phyloP scores from a whole-genome alignment of 2,329 filamentous ascomycete genomes.

The Cordyceps pruinosa region DNA sequence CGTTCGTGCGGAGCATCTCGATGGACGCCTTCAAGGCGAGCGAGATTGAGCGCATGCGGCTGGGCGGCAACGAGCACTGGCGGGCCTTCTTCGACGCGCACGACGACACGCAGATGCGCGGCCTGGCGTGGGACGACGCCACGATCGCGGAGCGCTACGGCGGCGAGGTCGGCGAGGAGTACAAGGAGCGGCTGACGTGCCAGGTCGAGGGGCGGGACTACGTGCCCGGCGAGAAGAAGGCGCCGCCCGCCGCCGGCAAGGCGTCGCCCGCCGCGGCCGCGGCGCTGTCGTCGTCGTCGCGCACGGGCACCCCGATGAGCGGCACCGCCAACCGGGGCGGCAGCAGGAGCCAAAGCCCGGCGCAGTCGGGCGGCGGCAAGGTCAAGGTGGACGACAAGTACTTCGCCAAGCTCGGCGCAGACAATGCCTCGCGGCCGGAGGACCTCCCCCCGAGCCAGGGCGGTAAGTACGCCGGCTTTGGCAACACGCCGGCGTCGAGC shows the following conservation, averaged over 20 bases:
- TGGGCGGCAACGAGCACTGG: slow-evolving; percentile 85
- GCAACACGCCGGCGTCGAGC: slow-evolving; percentile 60
- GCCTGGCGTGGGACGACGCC: slow-evolving; percentile 72
- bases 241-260: slow-evolving; percentile 18
- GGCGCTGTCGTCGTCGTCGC: slow-evolving; percentile 25
- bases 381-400: slow-evolving; percentile 75
- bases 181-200: slow-evolving; percentile 80
- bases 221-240: slow-evolving; percentile 61
- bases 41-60: slow-evolving; percentile 90
- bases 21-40: slow-evolving; percentile 97
- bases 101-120: slow-evolving; percentile 57
- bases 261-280: slow-evolving; percentile 22
- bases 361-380: slow-evolving; percentile 35
- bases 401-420: slow-evolving; percentile 76
- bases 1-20: slow-evolving; percentile 92
- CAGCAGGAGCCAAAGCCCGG: slow-evolving; percentile 35
- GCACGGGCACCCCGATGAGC: slow-evolving; percentile 31
- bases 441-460: slow-evolving; percentile 79
- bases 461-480: slow-evolving; percentile 88
- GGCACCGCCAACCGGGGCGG: slow-evolving; percentile 35
- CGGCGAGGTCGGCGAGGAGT: slow-evolving; percentile 86
- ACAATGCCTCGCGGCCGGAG: slow-evolving; percentile 71
- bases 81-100: slow-evolving; percentile 77
- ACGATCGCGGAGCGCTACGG: slow-evolving; percentile 89
- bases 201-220: slow-evolving; percentile 87